These are phyloP conservation scores for Rubia peregrina DNA, from an alignment of 305 asterid species.

Conservation along the genomic window DNA sequence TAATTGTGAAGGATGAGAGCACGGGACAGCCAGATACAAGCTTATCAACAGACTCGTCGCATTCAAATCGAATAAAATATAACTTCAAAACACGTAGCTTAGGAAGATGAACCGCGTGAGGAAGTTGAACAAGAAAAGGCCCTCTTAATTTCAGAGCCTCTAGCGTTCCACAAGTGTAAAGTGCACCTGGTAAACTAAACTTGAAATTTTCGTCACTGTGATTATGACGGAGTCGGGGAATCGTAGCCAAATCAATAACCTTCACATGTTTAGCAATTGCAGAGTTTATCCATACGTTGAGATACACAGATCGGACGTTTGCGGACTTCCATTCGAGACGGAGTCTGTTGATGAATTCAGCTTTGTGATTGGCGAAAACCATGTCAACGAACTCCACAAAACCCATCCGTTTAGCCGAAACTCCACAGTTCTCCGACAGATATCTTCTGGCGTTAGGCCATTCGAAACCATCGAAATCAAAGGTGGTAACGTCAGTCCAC, in stretches of 20 bases:
- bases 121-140: not conserved
- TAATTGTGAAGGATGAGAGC: not conserved
- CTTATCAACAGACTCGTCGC: not conserved
- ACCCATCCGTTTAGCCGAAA: no score
- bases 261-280: not conserved
- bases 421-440: no score
- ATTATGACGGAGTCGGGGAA: no score
- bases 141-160: not conserved
- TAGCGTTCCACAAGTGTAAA: not conserved
- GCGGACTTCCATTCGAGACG: not conserved
- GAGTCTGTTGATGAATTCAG: not conserved
- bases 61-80: not conserved
- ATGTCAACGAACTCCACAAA: no score
- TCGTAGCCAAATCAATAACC: not conserved
- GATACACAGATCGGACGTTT: not conserved
- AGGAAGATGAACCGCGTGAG: not conserved
- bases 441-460: no score
- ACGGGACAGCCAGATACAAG: not conserved
- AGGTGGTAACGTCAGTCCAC: no score
- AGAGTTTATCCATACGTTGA: not conserved
- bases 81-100: not conserved
- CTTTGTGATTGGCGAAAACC: no score
- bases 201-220: no score
- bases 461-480: no score
- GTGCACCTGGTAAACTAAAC: not conserved